Evolutionary conservation across 2,329 filamentous ascomycete genomes (phyloP).

Genomic region (Cordyceps farinosa): DNA sequence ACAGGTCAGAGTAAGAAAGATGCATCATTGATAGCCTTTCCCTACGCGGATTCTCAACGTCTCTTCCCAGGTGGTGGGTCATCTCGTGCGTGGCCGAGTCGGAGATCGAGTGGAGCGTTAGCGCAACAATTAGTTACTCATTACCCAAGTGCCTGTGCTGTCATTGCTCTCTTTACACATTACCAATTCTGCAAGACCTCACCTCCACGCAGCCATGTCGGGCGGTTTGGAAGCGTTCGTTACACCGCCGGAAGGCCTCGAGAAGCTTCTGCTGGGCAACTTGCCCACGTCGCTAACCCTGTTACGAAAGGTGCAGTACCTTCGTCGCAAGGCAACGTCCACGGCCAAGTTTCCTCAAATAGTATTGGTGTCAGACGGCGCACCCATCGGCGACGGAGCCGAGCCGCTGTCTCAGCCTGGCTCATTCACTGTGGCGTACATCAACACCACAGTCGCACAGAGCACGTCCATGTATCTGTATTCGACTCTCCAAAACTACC

Average conservation of each 20-base stretch:
- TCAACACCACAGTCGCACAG: constrained; percentile 54
- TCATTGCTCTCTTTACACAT: background rate
- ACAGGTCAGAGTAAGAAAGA: too few species aligned
- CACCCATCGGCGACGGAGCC: constrained; percentile 12
- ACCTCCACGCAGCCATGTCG: background rate
- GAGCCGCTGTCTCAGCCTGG: background rate
- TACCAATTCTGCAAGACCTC: too few species aligned
- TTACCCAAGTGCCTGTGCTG: background rate
- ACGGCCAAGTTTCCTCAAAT: constrained; percentile 40
- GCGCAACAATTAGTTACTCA: background rate
- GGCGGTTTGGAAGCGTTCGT: constrained; percentile 22
- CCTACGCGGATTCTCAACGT: background rate
- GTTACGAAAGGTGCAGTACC: constrained; percentile 60
- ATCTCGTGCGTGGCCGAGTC: background rate
- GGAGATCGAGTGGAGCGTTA: background rate
- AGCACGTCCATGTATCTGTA: constrained; percentile 62
- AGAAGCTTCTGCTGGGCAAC: constrained; percentile 46
- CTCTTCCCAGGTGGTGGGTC: background rate
- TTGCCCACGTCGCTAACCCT: constrained; percentile 59
- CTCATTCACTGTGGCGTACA: constrained; percentile 51
- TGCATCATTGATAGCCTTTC: too few species aligned
- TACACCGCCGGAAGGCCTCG: constrained; percentile 34
- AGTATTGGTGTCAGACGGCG: constrained; percentile 33
- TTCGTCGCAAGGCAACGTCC: constrained; percentile 39
- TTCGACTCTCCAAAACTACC: constrained; percentile 39